Conservation (phyloP, 768 basidiomycete species). For the Serendipita indica region DNA sequence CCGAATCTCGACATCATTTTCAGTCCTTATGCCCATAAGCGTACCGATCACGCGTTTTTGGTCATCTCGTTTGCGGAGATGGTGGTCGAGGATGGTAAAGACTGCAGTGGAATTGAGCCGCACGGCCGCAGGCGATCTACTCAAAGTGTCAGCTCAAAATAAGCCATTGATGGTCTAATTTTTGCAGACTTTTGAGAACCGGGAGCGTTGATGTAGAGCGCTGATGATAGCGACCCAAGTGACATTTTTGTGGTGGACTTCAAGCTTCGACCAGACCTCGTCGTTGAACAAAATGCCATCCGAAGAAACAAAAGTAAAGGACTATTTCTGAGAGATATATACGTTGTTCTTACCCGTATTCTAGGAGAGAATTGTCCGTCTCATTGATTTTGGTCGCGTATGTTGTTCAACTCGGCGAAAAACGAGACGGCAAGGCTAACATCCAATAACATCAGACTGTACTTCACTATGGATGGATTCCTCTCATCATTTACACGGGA, state of each 20-base stretch:
- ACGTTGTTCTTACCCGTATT: neutral
- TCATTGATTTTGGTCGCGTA: constrained; percentile 70
- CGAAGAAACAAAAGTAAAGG: constrained; percentile 70
- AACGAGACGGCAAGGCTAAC: neutral
- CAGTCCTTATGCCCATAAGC: constrained; percentile 67
- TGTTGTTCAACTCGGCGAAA: constrained; percentile 20
- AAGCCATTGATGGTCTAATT: constrained; percentile 1
- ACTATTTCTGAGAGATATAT: neutral
- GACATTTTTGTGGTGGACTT: constrained; percentile 27
- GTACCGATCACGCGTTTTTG: constrained; percentile 92
- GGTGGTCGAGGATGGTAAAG: constrained; percentile 92
- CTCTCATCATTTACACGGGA: constrained; percentile 89
- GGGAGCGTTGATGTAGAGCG: constrained; percentile 25
- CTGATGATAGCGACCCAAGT: constrained; percentile 33
- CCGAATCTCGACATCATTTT: constrained; percentile 41
- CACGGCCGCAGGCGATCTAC: constrained; percentile 41
- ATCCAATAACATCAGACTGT: constrained; percentile 44
- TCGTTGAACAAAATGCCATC: constrained; percentile 46
- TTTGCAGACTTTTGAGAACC: neutral
- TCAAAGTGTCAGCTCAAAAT: no score
- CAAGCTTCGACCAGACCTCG: neutral
- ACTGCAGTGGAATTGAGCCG: constrained; percentile 86
- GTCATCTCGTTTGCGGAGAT: constrained; percentile 66
- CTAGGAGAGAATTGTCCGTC: constrained; percentile 71
- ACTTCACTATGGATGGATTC: constrained; percentile 92